A percentile compares a stretch with the other conserved stretches of the same genome.
phyloP scores from a whole-genome alignment of 1,139 yeast species.

The Geotrichum australiense region DNA sequence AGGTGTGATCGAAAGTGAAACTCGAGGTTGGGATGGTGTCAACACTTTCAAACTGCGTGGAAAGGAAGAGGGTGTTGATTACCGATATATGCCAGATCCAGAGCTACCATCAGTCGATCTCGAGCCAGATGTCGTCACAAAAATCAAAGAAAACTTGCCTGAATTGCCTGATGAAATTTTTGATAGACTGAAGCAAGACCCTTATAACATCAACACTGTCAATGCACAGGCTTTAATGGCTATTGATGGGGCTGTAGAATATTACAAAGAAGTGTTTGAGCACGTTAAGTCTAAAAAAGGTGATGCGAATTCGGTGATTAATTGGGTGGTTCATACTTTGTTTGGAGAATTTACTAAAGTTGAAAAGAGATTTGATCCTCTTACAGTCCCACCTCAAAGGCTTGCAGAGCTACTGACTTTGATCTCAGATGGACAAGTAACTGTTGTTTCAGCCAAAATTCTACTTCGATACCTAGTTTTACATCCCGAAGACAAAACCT shows the following conservation, averaged over 20 bases:
- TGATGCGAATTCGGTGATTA: constrained; percentile 42
- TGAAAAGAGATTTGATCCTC: constrained; percentile 35
- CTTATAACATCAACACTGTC: constrained; percentile 56
- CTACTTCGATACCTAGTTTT: constrained; percentile 54
- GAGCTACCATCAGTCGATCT: constrained; percentile 62
- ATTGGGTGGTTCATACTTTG: constrained; percentile 81
- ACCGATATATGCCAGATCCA: constrained; percentile 91
- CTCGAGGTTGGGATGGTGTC: constrained; percentile 87
- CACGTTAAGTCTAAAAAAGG: constrained; percentile 23
- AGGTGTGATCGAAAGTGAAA: constrained; percentile 49
- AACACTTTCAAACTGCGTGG: constrained; percentile 58
- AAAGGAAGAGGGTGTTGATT: constrained; percentile 79
- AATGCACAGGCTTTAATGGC: constrained; percentile 62
- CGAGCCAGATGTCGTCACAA: constrained; percentile 37
- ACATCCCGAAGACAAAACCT: constrained; percentile 35
- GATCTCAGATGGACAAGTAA: constrained; percentile 36
- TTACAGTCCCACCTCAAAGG: constrained; percentile 28
- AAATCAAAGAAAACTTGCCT: constrained; percentile 44
- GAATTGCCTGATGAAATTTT: constrained; percentile 57
- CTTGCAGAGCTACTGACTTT: constrained; percentile 42
- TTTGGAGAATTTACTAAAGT: constrained; percentile 60
- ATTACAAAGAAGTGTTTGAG: constrained; percentile 45
- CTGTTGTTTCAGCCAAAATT: constrained; percentile 59
- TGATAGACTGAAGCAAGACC: constrained; percentile 41
- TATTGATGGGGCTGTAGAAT: constrained; percentile 40